phyloP scores from a whole-genome alignment of 306 rosid species.

The Geum urbanum region DNA sequence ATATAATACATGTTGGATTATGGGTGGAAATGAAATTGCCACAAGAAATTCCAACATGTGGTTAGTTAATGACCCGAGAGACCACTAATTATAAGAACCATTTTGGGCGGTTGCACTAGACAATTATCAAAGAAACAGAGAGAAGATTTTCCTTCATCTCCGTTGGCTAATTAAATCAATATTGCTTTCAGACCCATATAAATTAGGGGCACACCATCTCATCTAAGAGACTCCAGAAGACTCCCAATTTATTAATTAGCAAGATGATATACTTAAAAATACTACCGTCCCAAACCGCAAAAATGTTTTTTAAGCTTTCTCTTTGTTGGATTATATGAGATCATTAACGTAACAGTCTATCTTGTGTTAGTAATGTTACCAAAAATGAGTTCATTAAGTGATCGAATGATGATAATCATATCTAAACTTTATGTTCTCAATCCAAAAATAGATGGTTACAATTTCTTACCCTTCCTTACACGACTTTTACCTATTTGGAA shows the following conservation, averaged over 20 bases:
- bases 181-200: slow-evolving; percentile 5
- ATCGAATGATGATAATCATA: no score
- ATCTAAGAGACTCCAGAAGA: neutral
- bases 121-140: slow-evolving; percentile 12
- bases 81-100: neutral
- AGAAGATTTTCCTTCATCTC: slow-evolving; percentile 46
- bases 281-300: no score
- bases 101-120: slow-evolving; percentile 38
- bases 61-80: slow-evolving; percentile 1
- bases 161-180: slow-evolving; percentile 29
- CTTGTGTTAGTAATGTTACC: no score
- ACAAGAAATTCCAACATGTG: slow-evolving; percentile 39
- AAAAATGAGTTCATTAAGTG: no score
- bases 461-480: neutral
- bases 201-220: neutral
- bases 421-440: no score
- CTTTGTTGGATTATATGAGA: no score
- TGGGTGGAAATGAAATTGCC: slow-evolving; percentile 40
- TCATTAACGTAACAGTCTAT: no score
- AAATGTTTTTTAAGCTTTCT: no score
- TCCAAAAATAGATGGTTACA: neutral
- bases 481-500: neutral
- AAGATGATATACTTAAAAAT: neutral
- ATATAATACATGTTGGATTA: slow-evolving; percentile 31
- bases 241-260: neutral